phyloP scores from a whole-genome alignment of 768 basidiomycete genomes.

The Suillus placidus region DNA sequence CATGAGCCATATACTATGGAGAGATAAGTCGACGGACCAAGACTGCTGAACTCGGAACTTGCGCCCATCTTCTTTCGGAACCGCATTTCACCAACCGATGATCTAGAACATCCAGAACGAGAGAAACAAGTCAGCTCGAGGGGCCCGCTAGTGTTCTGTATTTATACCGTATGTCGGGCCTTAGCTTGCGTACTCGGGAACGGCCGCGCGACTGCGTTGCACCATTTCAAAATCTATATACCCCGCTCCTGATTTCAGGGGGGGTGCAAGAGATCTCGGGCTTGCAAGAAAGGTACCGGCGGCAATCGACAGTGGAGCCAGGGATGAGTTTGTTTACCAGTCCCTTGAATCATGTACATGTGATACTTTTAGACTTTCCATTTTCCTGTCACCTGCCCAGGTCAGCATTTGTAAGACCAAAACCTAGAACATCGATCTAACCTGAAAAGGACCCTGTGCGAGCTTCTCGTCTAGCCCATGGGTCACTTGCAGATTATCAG shows the following conservation, averaged over 20 bases:
- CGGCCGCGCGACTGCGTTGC: background rate
- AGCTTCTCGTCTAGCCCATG: background rate
- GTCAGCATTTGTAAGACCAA: background rate
- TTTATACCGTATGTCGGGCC: background rate
- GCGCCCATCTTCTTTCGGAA: conserved; percentile 1
- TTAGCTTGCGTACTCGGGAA: background rate
- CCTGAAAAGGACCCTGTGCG: background rate
- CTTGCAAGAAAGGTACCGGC: background rate
- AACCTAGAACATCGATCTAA: background rate
- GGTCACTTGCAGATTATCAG: background rate
- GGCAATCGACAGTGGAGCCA: background rate
- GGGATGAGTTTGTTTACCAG: background rate
- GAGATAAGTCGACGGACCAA: background rate
- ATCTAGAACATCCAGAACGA: background rate
- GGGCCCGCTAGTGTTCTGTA: background rate
- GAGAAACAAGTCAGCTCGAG: background rate
- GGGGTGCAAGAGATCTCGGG: background rate
- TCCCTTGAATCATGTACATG: background rate
- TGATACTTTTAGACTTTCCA: conserved; percentile 1
- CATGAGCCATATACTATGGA: background rate
- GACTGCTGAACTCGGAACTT: background rate
- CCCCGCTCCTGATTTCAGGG: background rate
- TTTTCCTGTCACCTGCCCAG: background rate
- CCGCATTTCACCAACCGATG: background rate
- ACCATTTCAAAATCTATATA: background rate